phyloP scores from a whole-genome alignment of 2,329 filamentous ascomycete species.

The Penicillium occitanis region DNA sequence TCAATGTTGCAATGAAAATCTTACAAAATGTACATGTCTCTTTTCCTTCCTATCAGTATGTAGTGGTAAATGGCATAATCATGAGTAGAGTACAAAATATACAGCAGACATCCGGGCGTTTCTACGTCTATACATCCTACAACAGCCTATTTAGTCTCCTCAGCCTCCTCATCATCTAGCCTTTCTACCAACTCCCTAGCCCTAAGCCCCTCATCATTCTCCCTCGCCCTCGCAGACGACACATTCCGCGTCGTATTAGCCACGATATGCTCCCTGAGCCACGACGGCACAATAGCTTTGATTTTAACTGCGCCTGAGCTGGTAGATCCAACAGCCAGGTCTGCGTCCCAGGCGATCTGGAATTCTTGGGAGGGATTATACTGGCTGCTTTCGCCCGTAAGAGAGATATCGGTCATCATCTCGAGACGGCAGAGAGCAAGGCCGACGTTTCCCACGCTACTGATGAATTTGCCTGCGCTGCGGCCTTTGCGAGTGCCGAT shows the following conservation, averaged over 20 bases:
- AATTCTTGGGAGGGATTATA: constrained; percentile 65
- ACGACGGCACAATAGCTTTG: constrained; percentile 81
- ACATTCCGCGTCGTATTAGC: constrained; percentile 40
- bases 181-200: constrained; percentile 40
- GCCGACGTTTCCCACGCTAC: constrained; percentile 79
- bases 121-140: neutral
- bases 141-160: constrained; percentile 11
- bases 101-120: neutral
- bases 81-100: constrained; percentile 8
- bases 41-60: neutral
- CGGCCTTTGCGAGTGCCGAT: constrained; percentile 56
- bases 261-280: constrained; percentile 56
- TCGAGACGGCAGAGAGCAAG: constrained; percentile 83
- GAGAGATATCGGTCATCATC: constrained; percentile 77
- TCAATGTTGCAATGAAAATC: neutral
- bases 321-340: constrained; percentile 34
- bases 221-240: constrained; percentile 21
- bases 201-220: constrained; percentile 33
- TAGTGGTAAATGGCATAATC: neutral
- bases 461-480: constrained; percentile 77
- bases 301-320: constrained; percentile 51
- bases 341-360: constrained; percentile 53
- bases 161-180: constrained; percentile 36
- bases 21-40: neutral
- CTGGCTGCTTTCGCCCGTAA: constrained; percentile 65